Evolutionary conservation across 345 rosid genomes (phyloP).

Genomic region (Lepidium aucheri): DNA sequence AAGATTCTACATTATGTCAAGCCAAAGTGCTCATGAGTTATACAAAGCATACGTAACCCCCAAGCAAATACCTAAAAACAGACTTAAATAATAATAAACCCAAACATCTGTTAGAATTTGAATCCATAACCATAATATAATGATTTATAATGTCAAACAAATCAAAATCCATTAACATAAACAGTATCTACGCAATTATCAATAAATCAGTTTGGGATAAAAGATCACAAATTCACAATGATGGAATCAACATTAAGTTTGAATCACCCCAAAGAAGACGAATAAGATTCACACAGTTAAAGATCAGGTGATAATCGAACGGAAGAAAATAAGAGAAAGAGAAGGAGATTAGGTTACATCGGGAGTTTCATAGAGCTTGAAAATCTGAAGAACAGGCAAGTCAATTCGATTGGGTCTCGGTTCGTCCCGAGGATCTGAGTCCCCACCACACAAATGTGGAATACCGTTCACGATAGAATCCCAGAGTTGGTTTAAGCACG

Average conservation of each 20-base stretch:
- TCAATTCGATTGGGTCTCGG: slow-evolving; percentile 24
- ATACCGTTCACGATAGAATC: background rate
- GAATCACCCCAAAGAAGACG: background rate
- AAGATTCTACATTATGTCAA: slow-evolving; percentile 18
- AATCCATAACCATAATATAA: background rate
- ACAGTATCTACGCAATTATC: background rate
- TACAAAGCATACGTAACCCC: background rate
- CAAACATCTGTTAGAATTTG: background rate
- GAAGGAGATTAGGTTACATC: slow-evolving; percentile 33
- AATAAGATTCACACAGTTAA: background rate
- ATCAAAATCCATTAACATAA: background rate
- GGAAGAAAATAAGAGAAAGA: background rate
- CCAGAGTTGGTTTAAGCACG: slow-evolving; percentile 8
- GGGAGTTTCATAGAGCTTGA: slow-evolving; percentile 71
- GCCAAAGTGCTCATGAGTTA: slow-evolving; percentile 1
- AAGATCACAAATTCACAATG: background rate
- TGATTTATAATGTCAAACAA: background rate
- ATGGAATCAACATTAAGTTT: background rate
- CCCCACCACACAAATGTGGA: slow-evolving; percentile 27
- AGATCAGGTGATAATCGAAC: background rate
- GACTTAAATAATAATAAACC: background rate
- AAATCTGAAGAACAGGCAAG: slow-evolving; percentile 56
- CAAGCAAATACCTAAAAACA: background rate
- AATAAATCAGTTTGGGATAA: background rate
- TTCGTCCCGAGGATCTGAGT: slow-evolving; percentile 30